Evolutionary conservation across 208 protist species (phyloP).

Genomic region (Vickermania ingenoplastis): DNA sequence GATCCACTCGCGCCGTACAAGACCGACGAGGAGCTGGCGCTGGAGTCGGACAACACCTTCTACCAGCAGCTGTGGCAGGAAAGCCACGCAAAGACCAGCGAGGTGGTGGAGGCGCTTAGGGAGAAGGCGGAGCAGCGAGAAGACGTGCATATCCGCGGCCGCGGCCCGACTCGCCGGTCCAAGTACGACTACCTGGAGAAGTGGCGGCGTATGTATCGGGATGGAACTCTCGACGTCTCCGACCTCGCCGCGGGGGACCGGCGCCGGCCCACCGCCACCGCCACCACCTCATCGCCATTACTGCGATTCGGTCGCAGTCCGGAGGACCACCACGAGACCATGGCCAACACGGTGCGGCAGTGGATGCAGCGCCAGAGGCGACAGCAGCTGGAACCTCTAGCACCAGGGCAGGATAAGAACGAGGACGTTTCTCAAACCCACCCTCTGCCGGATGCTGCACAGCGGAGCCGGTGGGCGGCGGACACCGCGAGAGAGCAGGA

Average conservation of each 20-base stretch:
- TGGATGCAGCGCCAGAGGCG: conserved; percentile 64
- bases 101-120: conserved; percentile 42
- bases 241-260: conserved; percentile 8
- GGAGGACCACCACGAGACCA: conserved; percentile 65
- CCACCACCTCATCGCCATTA: conserved; percentile 12
- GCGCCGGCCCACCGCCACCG: background rate
- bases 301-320: conserved; percentile 62
- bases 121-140: conserved; percentile 45
- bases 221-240: conserved; percentile 80
- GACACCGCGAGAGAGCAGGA: conserved; percentile 9
- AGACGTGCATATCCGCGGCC: conserved; percentile 23
- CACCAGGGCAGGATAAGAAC: conserved; percentile 33
- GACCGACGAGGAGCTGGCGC: conserved; percentile 72
- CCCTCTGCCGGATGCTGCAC: conserved; percentile 21
- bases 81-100: conserved; percentile 26
- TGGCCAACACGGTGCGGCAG: conserved; percentile 57
- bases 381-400: conserved; percentile 28
- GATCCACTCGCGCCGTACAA: conserved; percentile 77
- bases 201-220: conserved; percentile 88
- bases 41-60: conserved; percentile 81
- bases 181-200: conserved; percentile 88
- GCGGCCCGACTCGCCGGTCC: conserved; percentile 54
- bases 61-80: conserved; percentile 50
- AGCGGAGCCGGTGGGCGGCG: conserved; percentile 34
- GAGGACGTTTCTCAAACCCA: conserved; percentile 20